phyloP scores from a whole-genome alignment of 495 filamentous ascomycete species.

The Pseudevernia furfuracea region DNA sequence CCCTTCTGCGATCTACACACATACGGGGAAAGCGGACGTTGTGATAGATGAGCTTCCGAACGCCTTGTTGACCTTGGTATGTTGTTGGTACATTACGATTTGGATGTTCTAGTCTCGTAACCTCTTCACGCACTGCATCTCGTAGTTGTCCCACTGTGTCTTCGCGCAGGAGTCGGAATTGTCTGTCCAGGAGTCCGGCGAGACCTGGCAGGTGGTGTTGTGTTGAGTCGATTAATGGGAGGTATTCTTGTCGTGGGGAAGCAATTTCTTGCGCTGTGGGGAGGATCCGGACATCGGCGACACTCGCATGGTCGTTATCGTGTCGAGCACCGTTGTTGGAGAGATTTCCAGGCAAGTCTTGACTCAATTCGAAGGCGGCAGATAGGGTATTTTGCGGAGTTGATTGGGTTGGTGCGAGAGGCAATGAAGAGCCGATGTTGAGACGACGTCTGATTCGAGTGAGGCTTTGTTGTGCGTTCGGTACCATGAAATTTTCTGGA shows the following conservation, averaged over 20 bases:
- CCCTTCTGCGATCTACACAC: constrained; percentile 35
- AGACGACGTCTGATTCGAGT: constrained; percentile 17
- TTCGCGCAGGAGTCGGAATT: constrained; percentile 62
- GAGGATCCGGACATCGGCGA: constrained; percentile 53
- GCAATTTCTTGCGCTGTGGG: constrained; percentile 57
- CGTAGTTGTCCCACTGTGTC: constrained; percentile 57
- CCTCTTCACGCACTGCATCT: constrained; percentile 45
- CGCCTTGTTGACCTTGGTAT: constrained; percentile 23
- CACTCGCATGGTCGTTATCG: constrained; percentile 58
- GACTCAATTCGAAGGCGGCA: constrained; percentile 18
- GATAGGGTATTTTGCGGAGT: too few relatives aligned
- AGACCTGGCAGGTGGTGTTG: constrained; percentile 52
- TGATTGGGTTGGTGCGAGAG: constrained; percentile 10
- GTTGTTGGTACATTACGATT: background rate
- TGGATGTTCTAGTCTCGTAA: constrained; percentile 28
- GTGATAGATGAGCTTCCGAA: constrained; percentile 30
- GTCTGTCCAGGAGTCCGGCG: constrained; percentile 55
- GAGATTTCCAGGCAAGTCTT: constrained; percentile 23
- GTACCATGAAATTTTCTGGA: constrained; percentile 26
- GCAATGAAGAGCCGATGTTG: constrained; percentile 16
- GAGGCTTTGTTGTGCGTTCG: constrained; percentile 24
- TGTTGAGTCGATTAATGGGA: constrained; percentile 47
- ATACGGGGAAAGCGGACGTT: constrained; percentile 23
- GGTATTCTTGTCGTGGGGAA: constrained; percentile 46
- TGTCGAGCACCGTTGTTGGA: constrained; percentile 42